These are phyloP conservation scores for Lophium mytilinum DNA, from an alignment of 495 filamentous ascomycete genomes.

Conservation along the genomic window DNA sequence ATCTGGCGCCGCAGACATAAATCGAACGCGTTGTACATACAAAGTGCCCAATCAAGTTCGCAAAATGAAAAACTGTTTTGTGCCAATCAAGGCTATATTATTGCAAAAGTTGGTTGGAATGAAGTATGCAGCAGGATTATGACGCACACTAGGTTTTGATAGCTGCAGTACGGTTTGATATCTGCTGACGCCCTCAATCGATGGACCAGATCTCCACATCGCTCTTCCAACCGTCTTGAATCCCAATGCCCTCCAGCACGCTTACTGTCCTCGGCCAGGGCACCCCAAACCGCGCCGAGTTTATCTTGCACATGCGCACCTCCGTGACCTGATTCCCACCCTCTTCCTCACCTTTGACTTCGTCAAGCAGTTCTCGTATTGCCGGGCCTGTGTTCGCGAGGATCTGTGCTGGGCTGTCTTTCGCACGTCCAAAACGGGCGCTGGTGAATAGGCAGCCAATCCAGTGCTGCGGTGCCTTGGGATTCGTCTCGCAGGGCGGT, in stretches of 20 bases:
- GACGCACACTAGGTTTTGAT: too few species aligned
- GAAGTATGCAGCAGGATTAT: too few species aligned
- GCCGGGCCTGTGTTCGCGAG: constrained; percentile 30
- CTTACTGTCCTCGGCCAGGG: constrained; percentile 29
- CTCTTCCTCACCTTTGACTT: constrained; percentile 4
- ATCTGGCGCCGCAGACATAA: constrained; percentile 35
- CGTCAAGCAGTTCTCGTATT: constrained; percentile 27
- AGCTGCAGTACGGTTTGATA: too few species aligned
- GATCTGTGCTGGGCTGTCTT: constrained; percentile 27
- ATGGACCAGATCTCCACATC: constrained; percentile 18
- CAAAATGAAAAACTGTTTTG: too few species aligned
- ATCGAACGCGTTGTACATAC: too few species aligned
- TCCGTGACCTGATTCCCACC: constrained; percentile 12
- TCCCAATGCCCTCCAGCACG: constrained; percentile 28
- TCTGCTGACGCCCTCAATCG: neutral
- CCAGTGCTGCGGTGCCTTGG: constrained; percentile 22
- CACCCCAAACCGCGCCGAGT: constrained; percentile 33
- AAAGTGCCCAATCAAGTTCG: too few species aligned
- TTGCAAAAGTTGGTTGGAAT: too few species aligned
- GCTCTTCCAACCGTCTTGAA: constrained; percentile 17
- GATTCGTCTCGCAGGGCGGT: constrained; percentile 22
- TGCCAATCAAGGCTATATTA: too few species aligned
- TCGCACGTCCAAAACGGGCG: constrained; percentile 20
- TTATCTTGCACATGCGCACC: constrained; percentile 35
- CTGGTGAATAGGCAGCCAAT: constrained; percentile 37